Conservation (phyloP, 2,329 filamentous ascomycete species). For the Colletotrichum filicis region DNA sequence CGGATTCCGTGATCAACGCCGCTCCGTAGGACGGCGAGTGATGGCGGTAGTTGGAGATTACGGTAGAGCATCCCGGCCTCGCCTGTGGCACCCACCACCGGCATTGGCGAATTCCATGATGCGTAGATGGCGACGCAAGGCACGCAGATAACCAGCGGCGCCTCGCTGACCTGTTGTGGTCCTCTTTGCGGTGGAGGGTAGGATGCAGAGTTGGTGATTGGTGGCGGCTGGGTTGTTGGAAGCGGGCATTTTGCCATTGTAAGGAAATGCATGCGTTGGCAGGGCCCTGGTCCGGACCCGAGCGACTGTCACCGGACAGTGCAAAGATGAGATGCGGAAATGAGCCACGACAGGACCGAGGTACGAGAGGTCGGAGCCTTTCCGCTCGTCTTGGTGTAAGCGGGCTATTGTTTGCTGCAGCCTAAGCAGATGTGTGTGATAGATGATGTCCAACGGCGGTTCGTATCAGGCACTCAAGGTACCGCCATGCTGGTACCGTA, state of each 20-base stretch:
- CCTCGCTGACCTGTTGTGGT: conserved; percentile 4
- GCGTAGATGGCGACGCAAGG: not conserved
- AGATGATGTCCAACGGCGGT: no score
- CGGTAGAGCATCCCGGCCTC: not conserved
- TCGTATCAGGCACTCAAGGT: not conserved
- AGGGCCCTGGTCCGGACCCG: conserved; percentile 16
- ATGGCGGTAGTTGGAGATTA: not conserved
- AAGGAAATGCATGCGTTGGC: conserved; percentile 11
- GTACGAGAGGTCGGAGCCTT: not conserved
- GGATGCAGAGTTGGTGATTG: conserved; percentile 7
- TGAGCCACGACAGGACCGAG: not conserved
- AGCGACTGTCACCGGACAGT: conserved; percentile 16
- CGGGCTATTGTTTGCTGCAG: not conserved
- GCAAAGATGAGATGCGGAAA: conserved; percentile 12
- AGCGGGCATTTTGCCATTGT: conserved; percentile 15
- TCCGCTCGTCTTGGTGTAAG: not conserved
- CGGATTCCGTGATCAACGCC: not conserved
- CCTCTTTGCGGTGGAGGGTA: conserved; percentile 16
- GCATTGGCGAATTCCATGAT: conserved; percentile 14
- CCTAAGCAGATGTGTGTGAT: no score
- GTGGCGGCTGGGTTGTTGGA: conserved; percentile 1
- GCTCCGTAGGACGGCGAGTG: not conserved
- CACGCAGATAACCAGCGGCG: not conserved
- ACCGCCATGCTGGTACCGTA: not conserved
- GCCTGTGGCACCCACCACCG: conserved; percentile 10